Evolutionary conservation across 2,329 filamentous ascomycete genomes (phyloP).

Genomic region (Exophiala xenobiotica): DNA sequence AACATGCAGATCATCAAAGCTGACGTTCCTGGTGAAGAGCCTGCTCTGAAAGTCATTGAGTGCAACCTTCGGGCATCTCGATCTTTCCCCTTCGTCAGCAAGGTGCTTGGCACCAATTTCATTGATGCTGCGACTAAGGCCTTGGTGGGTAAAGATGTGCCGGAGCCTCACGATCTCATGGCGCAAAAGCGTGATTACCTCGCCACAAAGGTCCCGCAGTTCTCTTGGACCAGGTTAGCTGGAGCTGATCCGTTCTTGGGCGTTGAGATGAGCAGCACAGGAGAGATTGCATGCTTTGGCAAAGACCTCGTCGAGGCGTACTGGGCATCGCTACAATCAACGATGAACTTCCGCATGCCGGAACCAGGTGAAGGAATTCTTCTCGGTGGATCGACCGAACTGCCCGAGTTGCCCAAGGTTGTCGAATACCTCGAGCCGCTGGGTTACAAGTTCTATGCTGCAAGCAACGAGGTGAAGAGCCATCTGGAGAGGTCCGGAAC

Average conservation of each 20-base stretch:
- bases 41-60: conserved; percentile 90
- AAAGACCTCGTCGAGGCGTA: conserved; percentile 95
- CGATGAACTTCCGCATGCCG: conserved; percentile 98
- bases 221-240: conserved; percentile 96
- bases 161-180: conserved; percentile 86
- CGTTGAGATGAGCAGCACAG: conserved; percentile 95
- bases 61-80: conserved; percentile 96
- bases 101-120: conserved; percentile 95
- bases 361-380: conserved; percentile 93
- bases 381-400: conserved; percentile 79
- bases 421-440: conserved; percentile 85
- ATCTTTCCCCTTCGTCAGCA: conserved; percentile 97
- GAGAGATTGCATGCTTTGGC: conserved; percentile 98
- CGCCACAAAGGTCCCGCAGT: conserved; percentile 97
- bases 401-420: conserved; percentile 70
- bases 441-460: conserved; percentile 91
- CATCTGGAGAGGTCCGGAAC: conserved; percentile 63
- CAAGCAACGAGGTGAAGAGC: conserved; percentile 74
- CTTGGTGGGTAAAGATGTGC: conserved; percentile 79
- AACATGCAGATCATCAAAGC: conserved; percentile 99
- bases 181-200: conserved; percentile 82
- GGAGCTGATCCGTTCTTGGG: conserved; percentile 96
- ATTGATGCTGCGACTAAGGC: conserved; percentile 94
- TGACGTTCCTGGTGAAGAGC: conserved; percentile 61
- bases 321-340: conserved; percentile 93